A percentile compares a stretch with the other conserved stretches of the same genome.
Evolutionary conservation across 2,329 filamentous ascomycete species (phyloP).

Genomic region (Dactylellina leptospora): DNA sequence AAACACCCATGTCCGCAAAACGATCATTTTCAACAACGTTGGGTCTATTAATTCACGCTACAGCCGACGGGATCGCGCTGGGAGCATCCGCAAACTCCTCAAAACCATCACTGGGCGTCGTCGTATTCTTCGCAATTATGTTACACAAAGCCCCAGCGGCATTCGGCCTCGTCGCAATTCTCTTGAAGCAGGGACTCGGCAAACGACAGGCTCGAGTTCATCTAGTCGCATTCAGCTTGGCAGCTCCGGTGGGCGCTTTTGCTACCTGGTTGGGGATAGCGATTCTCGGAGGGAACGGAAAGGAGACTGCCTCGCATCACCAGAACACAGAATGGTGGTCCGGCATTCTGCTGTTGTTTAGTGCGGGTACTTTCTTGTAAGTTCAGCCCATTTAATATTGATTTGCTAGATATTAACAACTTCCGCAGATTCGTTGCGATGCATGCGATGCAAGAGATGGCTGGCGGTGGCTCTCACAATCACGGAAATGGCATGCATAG

Average conservation of each 20-base stretch:
- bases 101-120: constrained; percentile 79
- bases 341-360: constrained; percentile 92
- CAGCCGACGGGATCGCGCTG: constrained; percentile 93
- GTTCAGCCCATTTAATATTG: constrained; percentile 60
- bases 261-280: constrained; percentile 82
- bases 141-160: constrained; percentile 96
- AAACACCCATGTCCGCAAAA: constrained; percentile 56
- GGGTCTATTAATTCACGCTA: constrained; percentile 93
- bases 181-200: constrained; percentile 88
- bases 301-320: constrained; percentile 66
- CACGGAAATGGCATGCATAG: constrained; percentile 20
- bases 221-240: constrained; percentile 87
- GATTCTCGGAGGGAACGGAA: constrained; percentile 73
- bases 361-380: constrained; percentile 92
- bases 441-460: constrained; percentile 89
- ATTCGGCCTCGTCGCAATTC: constrained; percentile 88
- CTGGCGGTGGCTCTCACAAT: constrained; percentile 12
- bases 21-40: constrained; percentile 75
- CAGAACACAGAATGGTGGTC: constrained; percentile 73
- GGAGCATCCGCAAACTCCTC: constrained; percentile 83
- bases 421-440: constrained; percentile 85
- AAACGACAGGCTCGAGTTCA: constrained; percentile 86
- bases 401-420: constrained; percentile 55
- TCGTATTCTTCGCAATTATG: constrained; percentile 97
- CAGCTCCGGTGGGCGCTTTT: constrained; percentile 85